Base-by-base conservation (phyloP, 2,329 filamentous ascomycete species). In the Diaporthe longicolla region DNA sequence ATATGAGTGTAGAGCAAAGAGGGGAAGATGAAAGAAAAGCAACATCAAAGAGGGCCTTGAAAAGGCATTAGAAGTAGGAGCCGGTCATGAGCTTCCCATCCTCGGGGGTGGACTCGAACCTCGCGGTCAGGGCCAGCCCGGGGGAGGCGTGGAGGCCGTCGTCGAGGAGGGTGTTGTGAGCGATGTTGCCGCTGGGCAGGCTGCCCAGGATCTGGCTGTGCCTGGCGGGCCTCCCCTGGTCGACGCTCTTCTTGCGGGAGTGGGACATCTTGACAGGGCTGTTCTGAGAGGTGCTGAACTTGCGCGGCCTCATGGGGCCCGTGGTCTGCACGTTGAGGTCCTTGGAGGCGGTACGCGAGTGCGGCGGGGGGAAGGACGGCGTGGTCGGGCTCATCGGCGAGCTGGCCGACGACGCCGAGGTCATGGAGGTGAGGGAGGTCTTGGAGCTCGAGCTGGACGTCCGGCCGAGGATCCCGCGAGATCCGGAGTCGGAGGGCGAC, bases 221-320 rank as follows among this genome's bases (percentile, higher is more conserved):
- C 17, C 74, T 52, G 52, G 48, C 70, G 26, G 74, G 72, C n/a
- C 48, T 66, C 4, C 70, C 73, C 10, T 75, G 55, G 37, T 74
- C 74, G 52, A 70, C 68, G 21, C 71, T 74, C 26, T 59, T 57
- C 72, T 75, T 75, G 26, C 66, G 73, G 9, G 72, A 69, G 45
- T 72, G 70, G n/a, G 43, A 70, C n/a, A 55, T 58, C 45, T 74
- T 75, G 59, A 66, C 58, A 9, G 74, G 74, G 59, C 72, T 75
- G 63, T 71, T 58, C 57, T 71, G 71, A n/a, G 74, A 74, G 7
- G 74, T 75, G 72, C 74, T 75, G 55, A 75, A 75, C 68, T 75
- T 75, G 29, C 74, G 57, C 6, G 74, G 74, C 13, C 74, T 35
- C 32, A 57, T 48, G 17, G 74, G 74, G 1, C 70, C 59, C 3